These are phyloP conservation scores for Hawksworthiomyces lignivorus DNA, from an alignment of 2,329 filamentous ascomycete genomes.

Conservation along the genomic window DNA sequence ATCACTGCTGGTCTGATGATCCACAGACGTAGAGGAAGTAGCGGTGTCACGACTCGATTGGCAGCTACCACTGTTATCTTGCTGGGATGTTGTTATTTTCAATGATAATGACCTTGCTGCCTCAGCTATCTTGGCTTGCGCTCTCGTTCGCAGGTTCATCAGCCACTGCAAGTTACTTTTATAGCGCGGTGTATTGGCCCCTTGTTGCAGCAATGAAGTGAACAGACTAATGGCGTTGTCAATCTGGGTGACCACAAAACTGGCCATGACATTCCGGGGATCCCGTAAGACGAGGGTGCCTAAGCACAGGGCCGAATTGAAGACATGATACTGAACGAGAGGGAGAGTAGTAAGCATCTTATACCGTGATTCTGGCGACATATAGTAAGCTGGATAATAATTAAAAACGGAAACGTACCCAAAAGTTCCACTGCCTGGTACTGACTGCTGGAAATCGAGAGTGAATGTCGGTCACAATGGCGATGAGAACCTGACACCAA, in stretches of 20 bases:
- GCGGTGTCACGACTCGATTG: too few species aligned
- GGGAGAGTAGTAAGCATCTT: too few species aligned
- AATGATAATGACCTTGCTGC: too few species aligned
- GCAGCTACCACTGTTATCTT: too few species aligned
- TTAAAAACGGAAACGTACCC: too few species aligned
- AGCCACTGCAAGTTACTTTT: constrained; percentile 8
- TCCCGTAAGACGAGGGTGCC: constrained; percentile 8
- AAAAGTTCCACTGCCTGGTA: constrained; percentile 8
- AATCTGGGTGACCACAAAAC: constrained; percentile 5
- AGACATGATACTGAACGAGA: constrained; percentile 8
- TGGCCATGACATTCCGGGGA: constrained; percentile 5
- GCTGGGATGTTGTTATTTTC: too few species aligned
- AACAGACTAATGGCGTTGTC: constrained; percentile 7
- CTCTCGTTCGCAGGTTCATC: background rate
- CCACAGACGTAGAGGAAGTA: too few species aligned
- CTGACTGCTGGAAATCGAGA: constrained; percentile 5
- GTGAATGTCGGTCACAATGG: constrained; percentile 6
- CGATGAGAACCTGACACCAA: constrained; percentile 3
- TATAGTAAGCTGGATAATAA: too few species aligned
- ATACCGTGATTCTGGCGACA: too few species aligned
- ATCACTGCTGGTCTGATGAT: too few species aligned
- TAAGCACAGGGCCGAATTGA: constrained; percentile 6
- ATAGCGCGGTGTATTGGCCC: constrained; percentile 4
- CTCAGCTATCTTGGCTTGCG: background rate
- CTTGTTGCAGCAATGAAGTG: constrained; percentile 4